Conservation (phyloP, 345 rosid genomes). For the Linum trigynum region DNA sequence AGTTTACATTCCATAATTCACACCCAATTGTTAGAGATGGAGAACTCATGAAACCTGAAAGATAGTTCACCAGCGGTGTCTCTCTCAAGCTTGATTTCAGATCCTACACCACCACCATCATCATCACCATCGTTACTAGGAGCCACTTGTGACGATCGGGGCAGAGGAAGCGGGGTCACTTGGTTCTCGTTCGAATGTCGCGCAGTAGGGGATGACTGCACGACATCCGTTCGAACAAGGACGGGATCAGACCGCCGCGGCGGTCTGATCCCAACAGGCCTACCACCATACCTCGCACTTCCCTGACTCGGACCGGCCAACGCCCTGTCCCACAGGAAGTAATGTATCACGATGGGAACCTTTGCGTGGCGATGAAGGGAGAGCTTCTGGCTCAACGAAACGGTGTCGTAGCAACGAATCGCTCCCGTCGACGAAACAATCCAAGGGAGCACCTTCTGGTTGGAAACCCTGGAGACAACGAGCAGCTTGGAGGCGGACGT, state of each 20-base stretch:
- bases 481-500: constrained; percentile 41
- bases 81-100: constrained; percentile 31
- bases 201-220: constrained; percentile 3
- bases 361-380: constrained; percentile 86
- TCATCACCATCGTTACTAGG: constrained; percentile 7
- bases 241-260: constrained; percentile 24
- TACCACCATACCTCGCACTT: constrained; percentile 22
- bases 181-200: constrained; percentile 52
- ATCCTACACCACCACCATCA: constrained; percentile 13
- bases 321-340: constrained; percentile 55
- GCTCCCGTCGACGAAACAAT: constrained; percentile 87
- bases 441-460: constrained; percentile 89
- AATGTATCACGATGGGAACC: constrained; percentile 53
- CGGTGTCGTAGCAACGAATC: constrained; percentile 66
- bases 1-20: not conserved
- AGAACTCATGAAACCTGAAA: constrained; percentile 72
- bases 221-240: not conserved
- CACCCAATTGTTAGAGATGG: constrained; percentile 39
- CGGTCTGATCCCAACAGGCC: constrained; percentile 20
- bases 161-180: constrained; percentile 48
- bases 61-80: constrained; percentile 73
- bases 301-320: constrained; percentile 17
- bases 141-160: constrained; percentile 17
- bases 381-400: constrained; percentile 85
- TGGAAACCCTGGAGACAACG: constrained; percentile 64